phyloP scores from a whole-genome alignment of 768 basidiomycete genomes.

The Postia placenta region DNA sequence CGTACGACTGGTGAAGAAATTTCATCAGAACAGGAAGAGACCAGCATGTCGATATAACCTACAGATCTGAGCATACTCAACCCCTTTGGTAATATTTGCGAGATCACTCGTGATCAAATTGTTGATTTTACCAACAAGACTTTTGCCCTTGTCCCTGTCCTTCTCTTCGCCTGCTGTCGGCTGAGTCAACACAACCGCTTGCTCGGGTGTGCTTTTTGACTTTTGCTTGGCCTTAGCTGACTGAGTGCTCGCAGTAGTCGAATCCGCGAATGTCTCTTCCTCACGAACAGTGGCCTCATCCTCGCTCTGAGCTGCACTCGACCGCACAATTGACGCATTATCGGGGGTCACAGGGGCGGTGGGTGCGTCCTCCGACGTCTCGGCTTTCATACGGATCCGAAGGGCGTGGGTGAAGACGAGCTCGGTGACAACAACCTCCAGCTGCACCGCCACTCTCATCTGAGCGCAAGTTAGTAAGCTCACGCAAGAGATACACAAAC shows the following conservation, averaged over 20 bases:
- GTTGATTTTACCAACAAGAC: constrained; percentile 70
- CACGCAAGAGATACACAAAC: not conserved
- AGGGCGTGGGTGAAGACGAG: constrained; percentile 48
- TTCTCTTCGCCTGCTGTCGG: not conserved
- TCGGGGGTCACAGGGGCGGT: constrained; percentile 13
- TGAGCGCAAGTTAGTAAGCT: not conserved
- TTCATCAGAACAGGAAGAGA: constrained; percentile 9
- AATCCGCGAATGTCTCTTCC: not conserved
- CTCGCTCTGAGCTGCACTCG: not conserved
- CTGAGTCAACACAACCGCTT: constrained; percentile 8
- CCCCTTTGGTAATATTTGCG: constrained; percentile 20
- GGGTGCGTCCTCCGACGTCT: constrained; percentile 15
- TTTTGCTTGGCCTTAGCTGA: not conserved
- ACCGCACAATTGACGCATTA: not conserved
- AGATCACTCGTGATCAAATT: constrained; percentile 68
- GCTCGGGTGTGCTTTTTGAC: not conserved
- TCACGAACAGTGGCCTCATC: not conserved
- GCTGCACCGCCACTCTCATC: constrained; percentile 35
- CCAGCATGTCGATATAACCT: constrained; percentile 16
- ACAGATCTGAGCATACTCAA: constrained; percentile 18
- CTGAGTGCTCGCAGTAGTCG: not conserved
- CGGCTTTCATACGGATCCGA: constrained; percentile 42
- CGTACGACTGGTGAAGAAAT: constrained; percentile 20
- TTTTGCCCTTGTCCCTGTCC: constrained; percentile 18
- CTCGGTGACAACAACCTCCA: constrained; percentile 40